These are phyloP conservation scores for Luffa acutangula DNA, from an alignment of 306 rosid species.

Conservation along the genomic window DNA sequence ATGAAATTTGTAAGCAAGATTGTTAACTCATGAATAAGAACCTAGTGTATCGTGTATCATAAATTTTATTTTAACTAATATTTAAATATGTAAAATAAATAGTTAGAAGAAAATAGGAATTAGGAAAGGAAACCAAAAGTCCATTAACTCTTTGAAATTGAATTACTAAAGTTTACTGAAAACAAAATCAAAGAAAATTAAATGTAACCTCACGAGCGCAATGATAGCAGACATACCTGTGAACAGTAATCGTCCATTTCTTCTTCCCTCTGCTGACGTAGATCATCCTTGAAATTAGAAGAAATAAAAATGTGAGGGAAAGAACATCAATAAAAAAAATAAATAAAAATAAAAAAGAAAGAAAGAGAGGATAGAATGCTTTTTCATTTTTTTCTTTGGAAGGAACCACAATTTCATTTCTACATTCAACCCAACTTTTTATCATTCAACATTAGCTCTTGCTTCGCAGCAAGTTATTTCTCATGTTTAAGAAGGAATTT, in stretches of 20 bases:
- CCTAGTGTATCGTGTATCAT: too few species aligned
- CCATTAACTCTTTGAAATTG: too few species aligned
- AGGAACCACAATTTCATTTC: not conserved
- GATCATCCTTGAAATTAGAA: constrained; percentile 47
- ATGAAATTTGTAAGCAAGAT: too few species aligned
- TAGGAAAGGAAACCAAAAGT: too few species aligned
- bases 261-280: constrained; percentile 93
- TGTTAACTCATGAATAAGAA: too few species aligned
- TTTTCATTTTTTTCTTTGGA: not conserved
- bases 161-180: too few species aligned
- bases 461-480: not conserved
- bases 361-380: not conserved
- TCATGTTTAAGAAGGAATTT: not conserved
- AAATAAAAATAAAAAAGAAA: too few species aligned
- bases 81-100: too few species aligned
- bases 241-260: constrained; percentile 94
- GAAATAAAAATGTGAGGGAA: constrained; percentile 6
- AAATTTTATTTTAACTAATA: too few species aligned
- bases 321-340: not conserved
- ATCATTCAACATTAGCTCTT: not conserved
- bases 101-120: too few species aligned
- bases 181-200: too few species aligned
- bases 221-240: constrained; percentile 36
- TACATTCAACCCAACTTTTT: not conserved
- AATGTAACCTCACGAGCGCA: too few species aligned